phyloP scores from a whole-genome alignment of 2,329 filamentous ascomycete genomes.

The Alternaria triticimaculans region DNA sequence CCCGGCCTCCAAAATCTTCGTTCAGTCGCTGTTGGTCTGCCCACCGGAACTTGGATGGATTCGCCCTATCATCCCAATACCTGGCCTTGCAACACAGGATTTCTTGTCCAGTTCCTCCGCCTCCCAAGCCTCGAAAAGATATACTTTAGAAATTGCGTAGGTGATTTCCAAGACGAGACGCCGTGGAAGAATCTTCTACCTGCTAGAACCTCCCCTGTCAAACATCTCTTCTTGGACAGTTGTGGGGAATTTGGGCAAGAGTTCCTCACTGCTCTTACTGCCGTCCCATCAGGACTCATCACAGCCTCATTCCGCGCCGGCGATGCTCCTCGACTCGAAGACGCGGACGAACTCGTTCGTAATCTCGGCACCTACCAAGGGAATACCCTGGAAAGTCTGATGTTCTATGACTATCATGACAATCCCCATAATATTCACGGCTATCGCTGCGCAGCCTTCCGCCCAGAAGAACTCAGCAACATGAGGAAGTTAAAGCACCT shows the following conservation, averaged over 20 bases:
- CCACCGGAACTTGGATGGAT: conserved; percentile 14
- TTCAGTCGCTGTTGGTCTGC: conserved; percentile 9
- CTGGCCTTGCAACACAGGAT: not conserved
- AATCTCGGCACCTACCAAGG: not conserved
- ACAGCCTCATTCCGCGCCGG: conserved; percentile 13
- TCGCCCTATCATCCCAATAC: not conserved
- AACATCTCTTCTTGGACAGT: conserved; percentile 19
- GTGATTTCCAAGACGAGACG: not conserved
- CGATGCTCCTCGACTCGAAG: not conserved
- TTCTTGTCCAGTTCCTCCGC: conserved; percentile 5
- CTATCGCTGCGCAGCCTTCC: not conserved
- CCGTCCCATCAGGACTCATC: conserved; percentile 2
- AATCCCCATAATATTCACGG: not conserved
- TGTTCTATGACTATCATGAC: conserved; percentile 14
- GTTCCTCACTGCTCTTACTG: not conserved
- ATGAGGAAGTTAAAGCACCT: not conserved
- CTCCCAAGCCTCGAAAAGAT: conserved; percentile 12
- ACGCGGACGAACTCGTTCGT: not conserved
- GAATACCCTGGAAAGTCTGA: conserved; percentile 7
- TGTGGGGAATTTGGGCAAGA: not conserved
- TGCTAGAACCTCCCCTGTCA: not conserved
- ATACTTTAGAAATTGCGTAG: conserved; percentile 9
- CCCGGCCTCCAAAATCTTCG: conserved; percentile 3
- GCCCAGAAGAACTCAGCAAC: conserved; percentile 6
- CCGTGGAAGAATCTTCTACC: not conserved